Evolutionary conservation across 2,329 filamentous ascomycete genomes (phyloP).

Genomic region (Penicillium sclerotigenum): DNA sequence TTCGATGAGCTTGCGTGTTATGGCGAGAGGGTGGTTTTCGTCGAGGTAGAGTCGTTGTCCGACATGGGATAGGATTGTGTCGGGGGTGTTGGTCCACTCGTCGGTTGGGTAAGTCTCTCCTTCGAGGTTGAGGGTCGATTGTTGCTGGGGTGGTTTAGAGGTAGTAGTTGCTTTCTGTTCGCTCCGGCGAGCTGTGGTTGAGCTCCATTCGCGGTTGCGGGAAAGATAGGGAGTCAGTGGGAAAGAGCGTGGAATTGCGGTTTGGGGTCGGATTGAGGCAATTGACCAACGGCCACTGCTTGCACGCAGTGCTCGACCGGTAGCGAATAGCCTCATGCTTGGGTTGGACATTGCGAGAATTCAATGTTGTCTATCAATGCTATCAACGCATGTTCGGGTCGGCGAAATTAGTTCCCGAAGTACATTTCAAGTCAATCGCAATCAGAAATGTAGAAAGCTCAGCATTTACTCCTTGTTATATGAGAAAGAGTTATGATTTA

Average conservation of each 20-base stretch:
- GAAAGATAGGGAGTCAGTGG: constrained; percentile 15
- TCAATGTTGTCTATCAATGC: not conserved
- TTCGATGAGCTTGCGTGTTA: constrained; percentile 90
- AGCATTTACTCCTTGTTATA: not conserved
- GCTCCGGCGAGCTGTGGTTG: constrained; percentile 27
- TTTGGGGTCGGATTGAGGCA: constrained; percentile 22
- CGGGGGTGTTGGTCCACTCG: constrained; percentile 78
- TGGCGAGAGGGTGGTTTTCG: constrained; percentile 81
- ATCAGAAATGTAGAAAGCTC: not conserved
- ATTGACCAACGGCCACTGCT: constrained; percentile 36
- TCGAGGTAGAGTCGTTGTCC: constrained; percentile 83
- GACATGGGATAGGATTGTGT: constrained; percentile 70
- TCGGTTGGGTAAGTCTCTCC: constrained; percentile 66
- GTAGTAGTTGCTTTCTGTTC: constrained; percentile 13
- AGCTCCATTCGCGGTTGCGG: constrained; percentile 31
- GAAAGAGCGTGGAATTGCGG: constrained; percentile 22
- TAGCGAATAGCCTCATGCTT: constrained; percentile 40
- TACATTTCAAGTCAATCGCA: constrained; percentile 4
- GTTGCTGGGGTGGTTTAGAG: constrained; percentile 3
- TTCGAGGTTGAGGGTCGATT: constrained; percentile 53
- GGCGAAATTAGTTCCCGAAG: constrained; percentile 27
- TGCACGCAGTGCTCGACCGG: constrained; percentile 39
- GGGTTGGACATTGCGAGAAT: not conserved
- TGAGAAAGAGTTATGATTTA: not conserved
- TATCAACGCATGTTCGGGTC: constrained; percentile 20